These are phyloP conservation scores for Euclidium syriacum DNA, from an alignment of 345 rosid genomes.

Conservation along the genomic window DNA sequence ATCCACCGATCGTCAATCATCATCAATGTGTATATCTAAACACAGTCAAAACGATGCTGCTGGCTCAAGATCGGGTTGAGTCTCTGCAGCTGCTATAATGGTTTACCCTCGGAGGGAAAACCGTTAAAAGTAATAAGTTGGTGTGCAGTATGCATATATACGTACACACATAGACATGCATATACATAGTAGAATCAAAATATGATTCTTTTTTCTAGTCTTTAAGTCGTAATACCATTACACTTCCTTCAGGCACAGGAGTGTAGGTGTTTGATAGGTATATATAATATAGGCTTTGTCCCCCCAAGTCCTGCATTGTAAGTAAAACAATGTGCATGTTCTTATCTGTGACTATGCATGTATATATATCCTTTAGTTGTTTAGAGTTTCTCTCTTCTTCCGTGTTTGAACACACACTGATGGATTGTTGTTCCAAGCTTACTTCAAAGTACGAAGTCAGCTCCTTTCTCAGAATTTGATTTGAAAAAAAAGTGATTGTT, in stretches of 20 bases:
- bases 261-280: conserved; percentile 25
- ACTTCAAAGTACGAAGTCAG: conserved; percentile 25
- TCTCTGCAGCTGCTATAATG: conserved; percentile 10
- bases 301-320: conserved; percentile 29
- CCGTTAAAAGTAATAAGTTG: conserved; percentile 24
- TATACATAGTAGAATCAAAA: conserved; percentile 30
- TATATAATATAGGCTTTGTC: conserved; percentile 24
- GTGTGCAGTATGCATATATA: conserved; percentile 18
- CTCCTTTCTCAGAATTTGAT: conserved; percentile 8
- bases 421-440: conserved; percentile 22
- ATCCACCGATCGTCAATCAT: neutral
- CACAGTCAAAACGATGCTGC: conserved; percentile 10
- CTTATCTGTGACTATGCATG: conserved; percentile 17
- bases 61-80: conserved; percentile 21
- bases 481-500: conserved; percentile 5
- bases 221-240: conserved; percentile 7
- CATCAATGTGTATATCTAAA: conserved; percentile 25
- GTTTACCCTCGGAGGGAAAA: conserved; percentile 7
- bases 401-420: conserved; percentile 12
- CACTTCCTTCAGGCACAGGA: conserved; percentile 28
- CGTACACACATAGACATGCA: conserved; percentile 24
- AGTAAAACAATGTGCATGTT: conserved; percentile 18
- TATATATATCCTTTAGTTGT: neutral
- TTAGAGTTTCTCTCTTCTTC: conserved; percentile 24
- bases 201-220: conserved; percentile 32